Percentiles rank a stretch among this genome's conserved stretches.
phyloP scores from a whole-genome alignment of 2,329 filamentous ascomycete species.

The Aphanocladium album region DNA sequence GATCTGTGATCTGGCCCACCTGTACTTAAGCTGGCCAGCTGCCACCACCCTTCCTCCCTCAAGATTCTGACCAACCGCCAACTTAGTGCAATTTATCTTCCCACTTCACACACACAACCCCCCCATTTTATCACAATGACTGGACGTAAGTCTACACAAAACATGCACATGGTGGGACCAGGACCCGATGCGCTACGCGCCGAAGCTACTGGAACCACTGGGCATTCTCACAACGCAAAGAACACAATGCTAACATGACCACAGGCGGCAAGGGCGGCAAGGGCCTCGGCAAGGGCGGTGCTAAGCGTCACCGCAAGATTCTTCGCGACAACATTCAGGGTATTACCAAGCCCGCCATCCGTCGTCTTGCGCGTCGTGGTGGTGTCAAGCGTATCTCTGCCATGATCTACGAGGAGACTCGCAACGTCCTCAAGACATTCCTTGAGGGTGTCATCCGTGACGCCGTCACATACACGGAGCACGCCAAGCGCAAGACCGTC shows the following conservation, averaged over 20 bases:
- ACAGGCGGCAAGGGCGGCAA: slow-evolving; percentile 92
- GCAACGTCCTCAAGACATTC: slow-evolving; percentile 65
- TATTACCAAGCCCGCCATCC: slow-evolving; percentile 97
- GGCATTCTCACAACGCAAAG: background rate
- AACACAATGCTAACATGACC: slow-evolving; percentile 8
- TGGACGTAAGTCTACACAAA: slow-evolving; percentile 25
- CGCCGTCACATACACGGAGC: slow-evolving; percentile 65
- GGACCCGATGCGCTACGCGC: background rate
- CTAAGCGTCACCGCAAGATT: slow-evolving; percentile 99
- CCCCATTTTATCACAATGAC: slow-evolving; percentile 21
- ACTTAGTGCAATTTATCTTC: slow-evolving; percentile 9
- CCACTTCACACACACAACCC: slow-evolving; percentile 14
- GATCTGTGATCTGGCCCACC: slow-evolving; percentile 34
- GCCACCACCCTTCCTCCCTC: slow-evolving; percentile 23
- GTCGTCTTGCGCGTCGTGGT: slow-evolving; percentile 96
- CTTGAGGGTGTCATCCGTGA: slow-evolving; percentile 64
- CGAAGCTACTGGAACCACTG: background rate
- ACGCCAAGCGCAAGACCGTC: slow-evolving; percentile 69
- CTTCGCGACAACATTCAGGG: slow-evolving; percentile 99
- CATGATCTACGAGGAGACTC: slow-evolving; percentile 71
- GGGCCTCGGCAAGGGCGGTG: slow-evolving; percentile 95
- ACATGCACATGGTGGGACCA: background rate
- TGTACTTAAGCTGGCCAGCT: slow-evolving; percentile 33
- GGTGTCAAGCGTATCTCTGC: slow-evolving; percentile 99
- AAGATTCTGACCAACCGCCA: slow-evolving; percentile 13